These are phyloP conservation scores for Cryphonectria carpinicola DNA, from an alignment of 2,329 filamentous ascomycete genomes.

Conservation along the genomic window DNA sequence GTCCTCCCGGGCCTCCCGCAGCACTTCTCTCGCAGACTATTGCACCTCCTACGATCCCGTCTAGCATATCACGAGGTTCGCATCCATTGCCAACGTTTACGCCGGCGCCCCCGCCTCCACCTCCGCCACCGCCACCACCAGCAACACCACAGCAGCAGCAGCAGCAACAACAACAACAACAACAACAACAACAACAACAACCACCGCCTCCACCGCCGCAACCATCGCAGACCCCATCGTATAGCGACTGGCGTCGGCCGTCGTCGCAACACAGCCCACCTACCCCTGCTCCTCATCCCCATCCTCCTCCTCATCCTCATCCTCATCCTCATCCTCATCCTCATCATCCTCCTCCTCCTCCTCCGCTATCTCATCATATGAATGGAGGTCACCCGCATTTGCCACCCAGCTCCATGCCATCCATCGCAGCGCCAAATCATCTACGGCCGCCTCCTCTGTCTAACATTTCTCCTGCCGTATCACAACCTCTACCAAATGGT, in stretches of 20 bases:
- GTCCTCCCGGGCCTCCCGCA: not conserved
- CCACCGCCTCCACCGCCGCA: conserved; percentile 41
- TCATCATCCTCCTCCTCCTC: conserved; percentile 42
- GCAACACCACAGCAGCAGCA: too few species aligned
- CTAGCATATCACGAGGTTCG: conserved; percentile 34
- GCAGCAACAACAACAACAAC: too few species aligned
- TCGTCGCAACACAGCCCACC: conserved; percentile 52
- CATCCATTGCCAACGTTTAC: conserved; percentile 44
- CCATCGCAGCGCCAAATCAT: conserved; percentile 38
- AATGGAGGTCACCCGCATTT: conserved; percentile 29
- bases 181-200: too few species aligned
- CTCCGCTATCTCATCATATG: conserved; percentile 31
- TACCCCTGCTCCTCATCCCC: conserved; percentile 39
- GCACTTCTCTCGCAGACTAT: conserved; percentile 33
- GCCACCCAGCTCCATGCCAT: conserved; percentile 32
- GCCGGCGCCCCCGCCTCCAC: conserved; percentile 39
- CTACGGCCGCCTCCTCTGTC: conserved; percentile 55
- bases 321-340: conserved; percentile 29
- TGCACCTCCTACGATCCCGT: conserved; percentile 32
- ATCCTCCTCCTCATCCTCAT: conserved; percentile 34
- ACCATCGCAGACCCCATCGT: conserved; percentile 40
- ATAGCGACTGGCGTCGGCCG: conserved; percentile 55
- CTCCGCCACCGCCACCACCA: conserved; percentile 18
- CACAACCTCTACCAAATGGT: conserved; percentile 48
- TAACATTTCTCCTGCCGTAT: conserved; percentile 44